Evolutionary conservation across 495 filamentous ascomycete species (phyloP), one percentile per base, ranked within the genome.

Genomic region (Neurospora terricola): DNA sequence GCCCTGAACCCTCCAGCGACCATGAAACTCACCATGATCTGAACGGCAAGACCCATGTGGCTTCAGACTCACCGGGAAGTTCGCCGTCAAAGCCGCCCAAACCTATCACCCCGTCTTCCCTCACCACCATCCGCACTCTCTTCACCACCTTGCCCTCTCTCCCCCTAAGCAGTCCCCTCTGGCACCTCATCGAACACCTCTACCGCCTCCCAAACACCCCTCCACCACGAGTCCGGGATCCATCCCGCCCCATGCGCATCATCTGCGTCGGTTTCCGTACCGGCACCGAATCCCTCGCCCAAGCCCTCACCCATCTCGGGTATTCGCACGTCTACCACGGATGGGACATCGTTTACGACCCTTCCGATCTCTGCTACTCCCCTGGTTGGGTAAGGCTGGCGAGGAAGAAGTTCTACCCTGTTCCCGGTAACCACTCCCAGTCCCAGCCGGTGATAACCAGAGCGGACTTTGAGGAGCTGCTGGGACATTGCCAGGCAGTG

Each of bases 271-370:
- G 90, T 68, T 84, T 91, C 40, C 82, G 88, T 73, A 89, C 87
- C 1, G 89, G 89, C 78, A 91, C 90, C 77, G 88, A 89, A 37
- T 91, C 89, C 37, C 84, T 91, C 23, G 86, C 87, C 69, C 86
- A 85, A 70, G 90, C 88, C 16, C 82, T 92, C 12, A 82, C 88
- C 71, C 81, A 85, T 42, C 84, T 92, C 23, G 89, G 89, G 36
- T 90, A 89, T 80, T 77, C 83, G 72, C 85, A 89, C 79, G 87
- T 84, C 75, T 90, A 90, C 84, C 89, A 92, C 82, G 90, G 90
- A 83, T 90, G 89, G 86, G 87, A 87, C 71, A 85, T 87, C 71
- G 85, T 86, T 71, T 84, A 90, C 71, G 88, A 90, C 79, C 43
- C 43, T 21, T 48, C n/a, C n/a, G 86, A 89, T 76, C 86, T 87